Conservation (phyloP, 139 green algal genomes). For the Chlorella sp. region DNA sequence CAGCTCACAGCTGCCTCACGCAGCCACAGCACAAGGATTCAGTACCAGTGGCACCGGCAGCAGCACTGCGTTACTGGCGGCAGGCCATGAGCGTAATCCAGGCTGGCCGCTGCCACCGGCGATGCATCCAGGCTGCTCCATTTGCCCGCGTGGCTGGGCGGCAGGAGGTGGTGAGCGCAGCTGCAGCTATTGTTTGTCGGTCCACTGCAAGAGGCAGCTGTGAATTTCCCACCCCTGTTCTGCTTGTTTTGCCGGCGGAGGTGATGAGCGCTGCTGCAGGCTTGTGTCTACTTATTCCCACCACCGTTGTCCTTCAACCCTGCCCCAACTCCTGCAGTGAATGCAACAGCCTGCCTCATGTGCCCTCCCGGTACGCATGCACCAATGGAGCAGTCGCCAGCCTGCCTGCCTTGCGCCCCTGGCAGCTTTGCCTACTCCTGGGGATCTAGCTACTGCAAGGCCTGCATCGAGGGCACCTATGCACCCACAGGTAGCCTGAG, state of each 20-base stretch:
- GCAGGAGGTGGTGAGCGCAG: slow-evolving; percentile 4
- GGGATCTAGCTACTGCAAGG: slow-evolving; percentile 61
- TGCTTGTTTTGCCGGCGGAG: not conserved
- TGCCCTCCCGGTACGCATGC: slow-evolving; percentile 55
- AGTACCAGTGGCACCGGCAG: not conserved
- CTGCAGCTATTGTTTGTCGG: no score
- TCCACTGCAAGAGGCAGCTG: not conserved
- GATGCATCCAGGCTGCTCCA: slow-evolving; percentile 39
- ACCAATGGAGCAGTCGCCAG: not conserved
- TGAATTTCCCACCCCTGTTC: not conserved
- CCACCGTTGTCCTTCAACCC: not conserved
- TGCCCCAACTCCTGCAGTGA: not conserved
- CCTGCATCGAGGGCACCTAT: slow-evolving; percentile 61
- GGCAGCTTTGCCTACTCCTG: slow-evolving; percentile 60
- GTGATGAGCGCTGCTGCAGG: not conserved
- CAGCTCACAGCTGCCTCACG: not conserved
- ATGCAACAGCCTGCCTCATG: slow-evolving; percentile 53
- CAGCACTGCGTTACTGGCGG: not conserved
- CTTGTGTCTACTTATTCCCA: not conserved
- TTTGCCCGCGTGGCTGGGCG: slow-evolving; percentile 58
- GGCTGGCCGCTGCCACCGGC: slow-evolving; percentile 53
- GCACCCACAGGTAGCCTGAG: slow-evolving; percentile 21
- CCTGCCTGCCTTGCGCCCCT: slow-evolving; percentile 48
- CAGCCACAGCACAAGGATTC: not conserved
- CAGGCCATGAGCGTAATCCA: not conserved